These are phyloP conservation scores for Trapa incisa DNA, from an alignment of 345 rosid genomes.

Conservation along the genomic window DNA sequence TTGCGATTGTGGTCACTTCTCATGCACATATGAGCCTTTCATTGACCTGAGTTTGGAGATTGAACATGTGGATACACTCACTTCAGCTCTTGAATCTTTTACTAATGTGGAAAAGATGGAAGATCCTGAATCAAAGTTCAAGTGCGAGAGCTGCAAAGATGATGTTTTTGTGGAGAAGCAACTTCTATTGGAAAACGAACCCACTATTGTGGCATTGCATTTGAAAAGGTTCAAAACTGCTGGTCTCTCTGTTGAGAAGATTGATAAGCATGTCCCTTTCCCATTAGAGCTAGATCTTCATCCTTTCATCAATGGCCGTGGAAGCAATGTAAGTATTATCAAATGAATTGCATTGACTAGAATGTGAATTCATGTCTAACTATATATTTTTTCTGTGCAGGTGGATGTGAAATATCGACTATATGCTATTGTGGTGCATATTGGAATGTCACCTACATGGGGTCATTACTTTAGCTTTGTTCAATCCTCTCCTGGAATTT, in stretches of 20 bases:
- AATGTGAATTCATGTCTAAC: not conserved
- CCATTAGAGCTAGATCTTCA: constrained; percentile 73
- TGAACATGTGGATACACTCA: constrained; percentile 43
- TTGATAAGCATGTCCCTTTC: constrained; percentile 52
- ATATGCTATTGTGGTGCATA: constrained; percentile 70
- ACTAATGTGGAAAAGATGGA: constrained; percentile 71
- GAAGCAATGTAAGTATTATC: constrained; percentile 29
- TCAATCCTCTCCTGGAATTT: constrained; percentile 51
- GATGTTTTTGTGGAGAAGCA: constrained; percentile 64
- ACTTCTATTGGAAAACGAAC: constrained; percentile 56
- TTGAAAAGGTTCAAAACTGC: constrained; percentile 79
- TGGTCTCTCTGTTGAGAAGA: constrained; percentile 55
- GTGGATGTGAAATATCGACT: constrained; percentile 44
- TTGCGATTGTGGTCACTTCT: constrained; percentile 49
- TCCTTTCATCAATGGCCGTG: constrained; percentile 35
- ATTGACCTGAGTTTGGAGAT: constrained; percentile 75
- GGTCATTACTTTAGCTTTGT: constrained; percentile 70
- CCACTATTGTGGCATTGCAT: constrained; percentile 59
- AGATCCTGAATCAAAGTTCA: constrained; percentile 38
- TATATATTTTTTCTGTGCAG: constrained; percentile 15
- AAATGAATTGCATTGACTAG: not conserved
- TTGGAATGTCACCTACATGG: constrained; percentile 36
- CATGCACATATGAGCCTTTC: constrained; percentile 50
- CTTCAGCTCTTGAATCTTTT: constrained; percentile 53
- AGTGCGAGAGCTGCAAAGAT: constrained; percentile 56